Conservation (phyloP, 495 filamentous ascomycete species). For the Chaetomium tenue region DNA sequence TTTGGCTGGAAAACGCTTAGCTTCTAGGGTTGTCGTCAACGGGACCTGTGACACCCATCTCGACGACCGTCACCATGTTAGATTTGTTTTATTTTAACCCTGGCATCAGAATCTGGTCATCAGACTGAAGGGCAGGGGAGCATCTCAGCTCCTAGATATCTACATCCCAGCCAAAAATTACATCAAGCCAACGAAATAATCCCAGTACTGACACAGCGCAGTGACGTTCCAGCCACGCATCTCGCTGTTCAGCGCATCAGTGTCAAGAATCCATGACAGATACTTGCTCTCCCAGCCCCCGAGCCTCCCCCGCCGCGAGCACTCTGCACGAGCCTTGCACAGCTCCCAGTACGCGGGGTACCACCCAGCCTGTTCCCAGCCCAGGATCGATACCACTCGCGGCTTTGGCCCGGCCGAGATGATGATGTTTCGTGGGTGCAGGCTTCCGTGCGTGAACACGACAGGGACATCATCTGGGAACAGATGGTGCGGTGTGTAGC, state of each 20-base stretch:
- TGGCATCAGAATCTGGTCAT: no score
- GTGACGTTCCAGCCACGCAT: conserved; percentile 14
- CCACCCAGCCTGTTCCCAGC: conserved; percentile 53
- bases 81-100: no score
- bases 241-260: conserved; percentile 6
- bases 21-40: no score
- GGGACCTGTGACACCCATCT: no score
- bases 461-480: conserved; percentile 37
- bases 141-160: no score
- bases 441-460: conserved; percentile 49
- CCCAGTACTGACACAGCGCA: conserved; percentile 25
- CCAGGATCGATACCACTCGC: conserved; percentile 41
- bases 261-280: conserved; percentile 19
- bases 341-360: conserved; percentile 50
- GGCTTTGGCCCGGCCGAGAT: conserved; percentile 36
- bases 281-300: conserved; percentile 23
- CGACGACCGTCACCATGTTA: no score
- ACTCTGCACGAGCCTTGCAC: conserved; percentile 40
- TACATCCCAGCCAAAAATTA: background rate
- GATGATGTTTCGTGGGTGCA: conserved; percentile 50
- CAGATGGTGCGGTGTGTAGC: conserved; percentile 21
- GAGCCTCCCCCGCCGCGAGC: background rate
- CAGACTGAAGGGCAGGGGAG: no score
- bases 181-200: conserved; percentile 25
- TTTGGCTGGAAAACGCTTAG: no score